Evolutionary conservation across 352 stramenopile species (phyloP), one percentile per base, ranked within the genome.

Genomic region (Albugo laibachii): DNA sequence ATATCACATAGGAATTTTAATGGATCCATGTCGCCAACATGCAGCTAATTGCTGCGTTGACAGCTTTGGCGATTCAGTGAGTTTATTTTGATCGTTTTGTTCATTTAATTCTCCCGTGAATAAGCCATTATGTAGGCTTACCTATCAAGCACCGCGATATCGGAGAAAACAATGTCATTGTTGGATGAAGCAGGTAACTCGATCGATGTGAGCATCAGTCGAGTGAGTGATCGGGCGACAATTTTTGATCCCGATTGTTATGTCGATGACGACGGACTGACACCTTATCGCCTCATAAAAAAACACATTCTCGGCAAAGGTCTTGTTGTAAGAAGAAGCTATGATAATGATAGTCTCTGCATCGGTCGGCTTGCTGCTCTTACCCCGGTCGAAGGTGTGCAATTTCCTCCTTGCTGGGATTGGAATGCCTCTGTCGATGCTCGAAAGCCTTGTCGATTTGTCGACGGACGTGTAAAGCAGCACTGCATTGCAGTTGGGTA

Each of bases 391-490:
- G 49, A 62, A 1, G 45, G 66, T 10, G 67, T 83, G 19, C 57
- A 63, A 18, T 62, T 71, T 47, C 78, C 80, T 19, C 61, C 75
- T 13, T 92, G 80, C 36, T 92, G 80, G 80, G 80, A 92, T 51
- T 63, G 76, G 45, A 92, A 92, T 47, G 59, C 65, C 40, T 81
- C 75, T 12, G 50, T 92, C 12, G 62, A 85, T 35, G 77, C 77
- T 6, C 48, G 83, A 0, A 53, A 45, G 12, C 54, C 62, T n/a
- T 92, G 79, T 55, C 63, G 63, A 39, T 59, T 62, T 16, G 63
- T 77, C n/a, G 75, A 88, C 24, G 73, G 71, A 8, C 65, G 65
- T 6, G 58, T 54, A 19, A 71, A 71, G 13, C 24, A 57, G 20
- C 69, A 64, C 15, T 92, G 80, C 47, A 69, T 92, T 15, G 62